Evolutionary conservation across 352 stramenopile genomes (phyloP).

Genomic region (Globisporangium canariense): DNA sequence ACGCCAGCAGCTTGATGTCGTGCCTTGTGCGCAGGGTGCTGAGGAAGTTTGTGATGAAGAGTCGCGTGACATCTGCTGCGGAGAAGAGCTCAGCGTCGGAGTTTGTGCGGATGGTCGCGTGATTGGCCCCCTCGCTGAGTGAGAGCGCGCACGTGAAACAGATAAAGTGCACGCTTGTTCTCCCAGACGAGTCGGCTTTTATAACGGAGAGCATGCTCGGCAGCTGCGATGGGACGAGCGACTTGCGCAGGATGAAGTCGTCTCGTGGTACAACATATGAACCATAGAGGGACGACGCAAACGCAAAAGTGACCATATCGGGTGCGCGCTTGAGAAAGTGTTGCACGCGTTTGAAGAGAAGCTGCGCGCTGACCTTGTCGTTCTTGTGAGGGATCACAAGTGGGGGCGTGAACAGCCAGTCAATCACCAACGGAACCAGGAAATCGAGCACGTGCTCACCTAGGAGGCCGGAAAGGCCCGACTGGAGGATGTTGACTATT

Average conservation of each 20-base stretch:
- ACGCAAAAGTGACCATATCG: conserved; percentile 35
- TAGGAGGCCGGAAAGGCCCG: conserved; percentile 37
- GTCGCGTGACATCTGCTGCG: conserved; percentile 17
- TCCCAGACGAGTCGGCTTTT: neutral
- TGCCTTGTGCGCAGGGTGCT: conserved; percentile 17
- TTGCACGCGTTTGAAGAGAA: conserved; percentile 29
- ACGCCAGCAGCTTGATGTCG: conserved; percentile 43
- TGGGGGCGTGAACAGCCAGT: conserved; percentile 44
- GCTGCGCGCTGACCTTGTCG: neutral
- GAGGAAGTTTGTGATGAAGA: conserved; percentile 34
- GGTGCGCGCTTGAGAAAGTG: conserved; percentile 31
- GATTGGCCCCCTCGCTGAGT: conserved; percentile 32
- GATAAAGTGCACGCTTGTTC: conserved; percentile 25
- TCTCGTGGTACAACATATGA: conserved; percentile 36
- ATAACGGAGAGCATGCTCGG: conserved; percentile 20
- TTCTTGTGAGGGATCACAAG: neutral
- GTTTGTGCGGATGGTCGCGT: conserved; percentile 25
- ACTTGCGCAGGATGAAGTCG: conserved; percentile 61
- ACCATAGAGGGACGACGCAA: conserved; percentile 22
- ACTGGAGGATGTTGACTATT: conserved; percentile 29
- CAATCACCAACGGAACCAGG: conserved; percentile 36
- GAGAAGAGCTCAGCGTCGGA: conserved; percentile 27
- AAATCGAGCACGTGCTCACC: conserved; percentile 23
- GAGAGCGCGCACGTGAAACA: conserved; percentile 41
- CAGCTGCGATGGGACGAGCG: conserved; percentile 41